Percentiles rank a stretch among this genome's conserved stretches.
phyloP scores from a whole-genome alignment of 345 rosid genomes.

The Hibiscus syriacus region DNA sequence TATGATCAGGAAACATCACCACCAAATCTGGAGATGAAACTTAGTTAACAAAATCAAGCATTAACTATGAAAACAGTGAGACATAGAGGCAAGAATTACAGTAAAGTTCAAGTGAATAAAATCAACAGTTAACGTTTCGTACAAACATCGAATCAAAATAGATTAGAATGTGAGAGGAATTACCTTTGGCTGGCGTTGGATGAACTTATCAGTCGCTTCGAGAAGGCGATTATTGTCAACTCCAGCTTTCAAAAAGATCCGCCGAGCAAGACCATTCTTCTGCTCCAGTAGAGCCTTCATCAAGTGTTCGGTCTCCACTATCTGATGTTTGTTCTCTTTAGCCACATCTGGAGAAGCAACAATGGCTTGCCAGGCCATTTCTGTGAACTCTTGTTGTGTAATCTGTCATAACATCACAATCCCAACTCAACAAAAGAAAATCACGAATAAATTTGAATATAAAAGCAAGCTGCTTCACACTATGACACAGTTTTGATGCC shows the following conservation, averaged over 20 bases:
- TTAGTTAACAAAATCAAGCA: background rate
- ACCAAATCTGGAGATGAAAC: background rate
- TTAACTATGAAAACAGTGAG: background rate
- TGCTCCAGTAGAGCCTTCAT: conserved; percentile 93
- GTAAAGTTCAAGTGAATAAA: background rate
- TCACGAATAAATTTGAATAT: background rate
- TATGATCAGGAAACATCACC: background rate
- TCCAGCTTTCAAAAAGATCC: conserved; percentile 76
- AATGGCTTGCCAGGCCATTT: conserved; percentile 99
- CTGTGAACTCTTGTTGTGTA: conserved; percentile 90
- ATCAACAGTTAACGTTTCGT: background rate
- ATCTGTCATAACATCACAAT: conserved; percentile 38
- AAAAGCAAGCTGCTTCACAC: background rate
- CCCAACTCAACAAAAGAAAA: conserved; percentile 5
- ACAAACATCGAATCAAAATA: background rate
- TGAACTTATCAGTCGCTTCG: conserved; percentile 86
- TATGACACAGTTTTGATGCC: background rate
- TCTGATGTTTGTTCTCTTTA: conserved; percentile 91
- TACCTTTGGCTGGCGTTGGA: conserved; percentile 97
- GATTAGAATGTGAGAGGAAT: background rate
- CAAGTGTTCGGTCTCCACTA: conserved; percentile 95
- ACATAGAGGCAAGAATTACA: background rate
- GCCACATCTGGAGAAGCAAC: conserved; percentile 94
- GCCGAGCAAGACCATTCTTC: conserved; percentile 96
- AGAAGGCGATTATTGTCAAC: conserved; percentile 86